These are phyloP conservation scores for Sclerotinia minor DNA, from an alignment of 2,329 filamentous ascomycete genomes.

Conservation along the genomic window DNA sequence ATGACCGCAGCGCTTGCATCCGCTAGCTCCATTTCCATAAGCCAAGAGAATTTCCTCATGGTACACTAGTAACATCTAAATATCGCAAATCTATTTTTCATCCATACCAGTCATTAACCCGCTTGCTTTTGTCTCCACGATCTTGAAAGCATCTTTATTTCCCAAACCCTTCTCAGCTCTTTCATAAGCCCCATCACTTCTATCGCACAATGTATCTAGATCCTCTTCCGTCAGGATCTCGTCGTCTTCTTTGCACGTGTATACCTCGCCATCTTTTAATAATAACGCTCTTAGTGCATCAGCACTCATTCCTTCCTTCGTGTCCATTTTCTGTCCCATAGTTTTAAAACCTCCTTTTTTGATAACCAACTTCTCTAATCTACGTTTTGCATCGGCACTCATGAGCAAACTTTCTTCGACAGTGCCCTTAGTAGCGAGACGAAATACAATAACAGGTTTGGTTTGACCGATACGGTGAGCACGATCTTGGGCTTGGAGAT, in stretches of 20 bases:
- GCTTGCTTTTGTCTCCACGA: slow-evolving; percentile 73
- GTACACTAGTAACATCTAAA: not conserved
- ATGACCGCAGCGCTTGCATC: slow-evolving; percentile 1
- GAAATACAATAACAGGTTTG: slow-evolving; percentile 86
- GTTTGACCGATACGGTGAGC: slow-evolving; percentile 94
- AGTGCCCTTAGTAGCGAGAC: slow-evolving; percentile 88
- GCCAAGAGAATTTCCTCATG: not conserved
- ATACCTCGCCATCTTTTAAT: slow-evolving; percentile 70
- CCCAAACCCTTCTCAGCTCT: slow-evolving; percentile 78
- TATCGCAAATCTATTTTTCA: slow-evolving; percentile 21
- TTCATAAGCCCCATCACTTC: slow-evolving; percentile 61
- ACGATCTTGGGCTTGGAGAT: slow-evolving; percentile 93
- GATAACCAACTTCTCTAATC: slow-evolving; percentile 92
- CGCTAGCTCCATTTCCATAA: not conserved
- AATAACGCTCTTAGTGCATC: slow-evolving; percentile 63
- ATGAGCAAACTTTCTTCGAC: slow-evolving; percentile 86
- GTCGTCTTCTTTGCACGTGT: slow-evolving; percentile 57
- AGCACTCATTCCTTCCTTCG: slow-evolving; percentile 54
- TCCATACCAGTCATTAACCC: slow-evolving; percentile 38
- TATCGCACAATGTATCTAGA: slow-evolving; percentile 74
- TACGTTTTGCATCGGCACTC: slow-evolving; percentile 86
- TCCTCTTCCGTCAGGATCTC: slow-evolving; percentile 75
- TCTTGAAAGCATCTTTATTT: slow-evolving; percentile 68
- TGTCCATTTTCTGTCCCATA: slow-evolving; percentile 61
- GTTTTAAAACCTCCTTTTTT: slow-evolving; percentile 83